A percentile compares a stretch with the other conserved stretches of the same genome.
These are phyloP conservation scores for Ochetophila trinervis DNA, from an alignment of 306 rosid genomes.

Conservation along the genomic window DNA sequence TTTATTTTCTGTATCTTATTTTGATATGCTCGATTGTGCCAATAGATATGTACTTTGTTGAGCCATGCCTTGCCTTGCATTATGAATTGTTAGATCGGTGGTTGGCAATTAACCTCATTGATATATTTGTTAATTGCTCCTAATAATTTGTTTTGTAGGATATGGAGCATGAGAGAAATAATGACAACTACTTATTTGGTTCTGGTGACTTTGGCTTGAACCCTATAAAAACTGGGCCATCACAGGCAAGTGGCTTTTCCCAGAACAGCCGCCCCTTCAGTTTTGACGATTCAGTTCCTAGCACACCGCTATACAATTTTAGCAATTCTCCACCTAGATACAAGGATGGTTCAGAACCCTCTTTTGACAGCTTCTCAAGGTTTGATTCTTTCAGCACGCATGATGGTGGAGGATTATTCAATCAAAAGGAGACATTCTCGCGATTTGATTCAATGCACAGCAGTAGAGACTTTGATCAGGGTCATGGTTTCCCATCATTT, in stretches of 20 bases:
- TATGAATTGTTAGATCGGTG: neutral
- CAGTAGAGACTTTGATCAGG: constrained; percentile 67
- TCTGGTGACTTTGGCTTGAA: constrained; percentile 77
- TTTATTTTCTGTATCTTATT: neutral
- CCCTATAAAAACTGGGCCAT: constrained; percentile 73
- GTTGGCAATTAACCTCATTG: neutral
- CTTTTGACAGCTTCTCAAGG: constrained; percentile 77
- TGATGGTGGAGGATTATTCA: constrained; percentile 44
- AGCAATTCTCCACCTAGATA: constrained; percentile 59
- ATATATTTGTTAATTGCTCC: neutral
- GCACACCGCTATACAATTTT: constrained; percentile 79
- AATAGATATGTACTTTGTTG: neutral
- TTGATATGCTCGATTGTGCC: constrained; percentile 12
- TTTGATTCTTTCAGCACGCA: constrained; percentile 73
- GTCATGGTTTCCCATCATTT: constrained; percentile 69
- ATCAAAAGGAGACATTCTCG: constrained; percentile 44
- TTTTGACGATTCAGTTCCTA: constrained; percentile 94
- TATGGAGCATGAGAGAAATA: constrained; percentile 47
- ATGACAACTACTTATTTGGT: constrained; percentile 64
- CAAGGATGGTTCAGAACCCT: constrained; percentile 57
- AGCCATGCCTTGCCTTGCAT: neutral
- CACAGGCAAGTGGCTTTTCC: constrained; percentile 40
- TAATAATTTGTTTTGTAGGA: constrained; percentile 37
- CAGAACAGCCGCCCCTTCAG: constrained; percentile 62
- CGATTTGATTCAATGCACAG: constrained; percentile 72